Evolutionary conservation across 73 alveolate species (phyloP), one percentile per base, ranked within the genome.

Genomic region (Paramecium pentaurelia): DNA sequence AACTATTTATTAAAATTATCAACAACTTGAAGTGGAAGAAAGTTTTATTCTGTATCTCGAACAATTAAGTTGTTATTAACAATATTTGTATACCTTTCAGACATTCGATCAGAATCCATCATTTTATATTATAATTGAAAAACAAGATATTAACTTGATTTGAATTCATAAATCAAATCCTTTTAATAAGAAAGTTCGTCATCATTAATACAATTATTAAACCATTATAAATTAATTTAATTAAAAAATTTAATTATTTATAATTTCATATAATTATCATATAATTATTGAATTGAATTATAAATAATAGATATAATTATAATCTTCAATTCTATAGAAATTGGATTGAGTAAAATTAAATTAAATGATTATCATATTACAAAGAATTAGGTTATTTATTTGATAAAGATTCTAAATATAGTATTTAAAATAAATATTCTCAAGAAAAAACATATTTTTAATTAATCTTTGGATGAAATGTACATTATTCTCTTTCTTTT

Each of bases 401-500:
- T 0, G 8, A 40, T n/a, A 54, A n/a, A 4, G 4, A 54, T 54
- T 18, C 11, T 18, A 9, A 51, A 16, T 54, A 6, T 18, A 54
- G 70, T 54, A 54, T n/a, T n/a, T 54, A 6, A 54, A 54, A n/a
- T 54, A n/a, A 54, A 54, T 54, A n/a, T 54, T 54, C 11, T 54
- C 70, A 54, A 18, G 30, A 54, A 54, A 54, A 7, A n/a, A 54
- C 70, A 18, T 54, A 54, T 18, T 28, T 80, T 80, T 80, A 12
- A 49, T 80, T 80, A 16, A 80, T 80, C 30, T 80, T 45, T 20
- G 91, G 91, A 1, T 42, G 71, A 80, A 80, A 80, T 45, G 91
- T 80, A 25, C 91, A 80, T 40, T n/a, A 20, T 45, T 80, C 91
- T 47, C 38, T 80, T n/a, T 80, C 91, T 80, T 22, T 80, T 20